These are phyloP conservation scores for Boletus rex-veris DNA, from an alignment of 768 basidiomycete genomes.

Conservation along the genomic window DNA sequence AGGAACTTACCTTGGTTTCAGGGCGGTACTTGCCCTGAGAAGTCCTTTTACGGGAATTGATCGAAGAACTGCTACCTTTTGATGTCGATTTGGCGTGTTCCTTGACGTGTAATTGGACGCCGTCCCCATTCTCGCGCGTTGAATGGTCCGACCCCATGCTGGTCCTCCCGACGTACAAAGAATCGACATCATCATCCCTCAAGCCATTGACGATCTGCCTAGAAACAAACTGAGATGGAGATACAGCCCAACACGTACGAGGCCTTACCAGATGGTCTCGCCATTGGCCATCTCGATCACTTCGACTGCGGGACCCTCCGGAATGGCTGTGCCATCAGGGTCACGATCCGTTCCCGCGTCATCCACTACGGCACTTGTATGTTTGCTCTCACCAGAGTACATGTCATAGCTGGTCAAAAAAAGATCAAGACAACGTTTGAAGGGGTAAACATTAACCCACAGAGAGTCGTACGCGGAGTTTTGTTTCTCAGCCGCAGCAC, in stretches of 20 bases:
- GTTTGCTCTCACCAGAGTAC: conserved; percentile 61
- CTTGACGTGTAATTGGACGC: conserved; percentile 71
- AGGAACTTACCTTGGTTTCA: conserved; percentile 71
- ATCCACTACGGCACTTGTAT: conserved; percentile 33
- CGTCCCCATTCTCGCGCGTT: conserved; percentile 41
- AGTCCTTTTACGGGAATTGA: conserved; percentile 59
- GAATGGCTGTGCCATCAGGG: conserved; percentile 26
- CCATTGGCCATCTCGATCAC: conserved; percentile 84
- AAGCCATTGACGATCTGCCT: conserved; percentile 82
- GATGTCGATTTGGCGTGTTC: conserved; percentile 68
- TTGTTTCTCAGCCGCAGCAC: conserved; percentile 55
- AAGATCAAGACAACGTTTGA: conserved; percentile 15
- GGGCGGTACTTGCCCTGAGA: conserved; percentile 58
- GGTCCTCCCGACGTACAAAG: conserved; percentile 58
- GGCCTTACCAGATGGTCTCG: conserved; percentile 75
- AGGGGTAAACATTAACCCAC: conserved; percentile 44
- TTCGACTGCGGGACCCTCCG: conserved; percentile 64
- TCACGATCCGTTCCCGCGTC: conserved; percentile 30
- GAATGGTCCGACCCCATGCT: conserved; percentile 79
- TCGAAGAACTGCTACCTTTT: conserved; percentile 57
- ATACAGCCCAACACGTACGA: not conserved
- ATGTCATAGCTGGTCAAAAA: conserved; percentile 64
- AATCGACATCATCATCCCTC: conserved; percentile 72
- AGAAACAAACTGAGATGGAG: conserved; percentile 1
- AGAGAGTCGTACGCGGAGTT: conserved; percentile 74